Percentiles rank a stretch among this genome's conserved stretches.
Conservation (phyloP, 2,329 filamentous ascomycete species). For the Fusarium sp. region DNA sequence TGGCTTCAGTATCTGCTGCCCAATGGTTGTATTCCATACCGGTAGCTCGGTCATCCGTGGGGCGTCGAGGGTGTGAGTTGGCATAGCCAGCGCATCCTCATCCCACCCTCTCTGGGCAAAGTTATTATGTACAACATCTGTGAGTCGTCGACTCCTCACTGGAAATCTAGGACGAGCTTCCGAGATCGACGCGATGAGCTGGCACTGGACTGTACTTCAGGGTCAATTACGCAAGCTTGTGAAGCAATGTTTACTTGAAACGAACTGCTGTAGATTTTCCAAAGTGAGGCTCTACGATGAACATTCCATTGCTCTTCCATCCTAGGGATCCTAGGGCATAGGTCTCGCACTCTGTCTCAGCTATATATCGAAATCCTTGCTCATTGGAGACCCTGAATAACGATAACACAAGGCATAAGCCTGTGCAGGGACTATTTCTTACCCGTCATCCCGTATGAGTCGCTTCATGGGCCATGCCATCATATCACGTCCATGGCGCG, state of each 20-base stretch:
- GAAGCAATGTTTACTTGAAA: conserved; percentile 11
- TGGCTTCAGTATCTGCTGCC: conserved; percentile 12
- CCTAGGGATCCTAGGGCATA: conserved; percentile 6
- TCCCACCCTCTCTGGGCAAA: conserved; percentile 37
- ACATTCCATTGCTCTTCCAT: neutral
- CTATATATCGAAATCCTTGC: conserved; percentile 6
- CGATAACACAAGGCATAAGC: conserved; percentile 19
- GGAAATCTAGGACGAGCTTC: conserved; percentile 15
- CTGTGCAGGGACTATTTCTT: conserved; percentile 9
- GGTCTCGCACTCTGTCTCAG: conserved; percentile 13
- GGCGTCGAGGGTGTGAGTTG: conserved; percentile 43
- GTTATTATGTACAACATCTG: conserved; percentile 18
- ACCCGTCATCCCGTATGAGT: conserved; percentile 16
- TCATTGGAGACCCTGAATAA: neutral
- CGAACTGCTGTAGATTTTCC: neutral
- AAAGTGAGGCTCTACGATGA: conserved; percentile 13
- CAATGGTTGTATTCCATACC: conserved; percentile 33
- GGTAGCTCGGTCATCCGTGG: conserved; percentile 31
- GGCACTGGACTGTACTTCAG: conserved; percentile 33
- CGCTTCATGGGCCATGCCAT: conserved; percentile 11
- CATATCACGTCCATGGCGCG: conserved; percentile 15
- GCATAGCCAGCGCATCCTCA: conserved; percentile 50
- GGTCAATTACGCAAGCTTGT: conserved; percentile 19
- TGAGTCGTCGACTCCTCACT: conserved; percentile 29
- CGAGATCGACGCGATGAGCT: conserved; percentile 46